These are phyloP conservation scores for Neoboletus magnificus DNA, from an alignment of 768 basidiomycete species.

Conservation along the genomic window DNA sequence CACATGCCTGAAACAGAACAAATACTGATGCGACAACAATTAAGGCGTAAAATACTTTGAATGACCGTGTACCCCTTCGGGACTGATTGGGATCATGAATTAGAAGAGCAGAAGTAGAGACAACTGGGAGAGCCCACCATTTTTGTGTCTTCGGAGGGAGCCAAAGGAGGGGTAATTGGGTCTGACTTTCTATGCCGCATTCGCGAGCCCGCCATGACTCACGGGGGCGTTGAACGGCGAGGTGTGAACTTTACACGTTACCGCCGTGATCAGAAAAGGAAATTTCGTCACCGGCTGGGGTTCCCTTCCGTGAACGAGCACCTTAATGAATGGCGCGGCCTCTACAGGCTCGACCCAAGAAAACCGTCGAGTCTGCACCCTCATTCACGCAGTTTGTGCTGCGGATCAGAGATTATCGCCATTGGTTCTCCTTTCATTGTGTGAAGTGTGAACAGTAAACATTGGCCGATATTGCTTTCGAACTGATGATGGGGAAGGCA, in stretches of 20 bases:
- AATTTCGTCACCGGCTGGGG: not conserved
- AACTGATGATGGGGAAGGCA: not conserved
- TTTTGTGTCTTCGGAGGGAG: not conserved
- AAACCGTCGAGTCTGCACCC: not conserved
- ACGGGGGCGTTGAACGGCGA: not conserved
- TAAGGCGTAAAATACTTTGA: slow-evolving; percentile 10
- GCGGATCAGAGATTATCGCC: slow-evolving; percentile 6
- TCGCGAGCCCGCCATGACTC: not conserved
- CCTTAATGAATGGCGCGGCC: not conserved
- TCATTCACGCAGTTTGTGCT: not conserved
- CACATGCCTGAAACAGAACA: slow-evolving; percentile 21
- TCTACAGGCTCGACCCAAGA: not conserved
- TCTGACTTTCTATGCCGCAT: slow-evolving; percentile 25
- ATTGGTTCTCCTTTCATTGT: slow-evolving; percentile 3
- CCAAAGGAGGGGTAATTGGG: not conserved
- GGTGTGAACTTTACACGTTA: not conserved
- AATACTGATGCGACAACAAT: slow-evolving; percentile 7
- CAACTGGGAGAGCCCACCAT: slow-evolving; percentile 2
- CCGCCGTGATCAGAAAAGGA: slow-evolving; percentile 7
- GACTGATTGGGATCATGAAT: slow-evolving; percentile 5
- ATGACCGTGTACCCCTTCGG: not conserved
- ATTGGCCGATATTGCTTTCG: too few relatives aligned
- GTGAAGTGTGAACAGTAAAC: not conserved
- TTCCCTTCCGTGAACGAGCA: slow-evolving; percentile 1
- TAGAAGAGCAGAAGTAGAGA: not conserved